These are phyloP conservation scores for Hypoxylon trugodes DNA, from an alignment of 495 filamentous ascomycete species.

Conservation along the genomic window DNA sequence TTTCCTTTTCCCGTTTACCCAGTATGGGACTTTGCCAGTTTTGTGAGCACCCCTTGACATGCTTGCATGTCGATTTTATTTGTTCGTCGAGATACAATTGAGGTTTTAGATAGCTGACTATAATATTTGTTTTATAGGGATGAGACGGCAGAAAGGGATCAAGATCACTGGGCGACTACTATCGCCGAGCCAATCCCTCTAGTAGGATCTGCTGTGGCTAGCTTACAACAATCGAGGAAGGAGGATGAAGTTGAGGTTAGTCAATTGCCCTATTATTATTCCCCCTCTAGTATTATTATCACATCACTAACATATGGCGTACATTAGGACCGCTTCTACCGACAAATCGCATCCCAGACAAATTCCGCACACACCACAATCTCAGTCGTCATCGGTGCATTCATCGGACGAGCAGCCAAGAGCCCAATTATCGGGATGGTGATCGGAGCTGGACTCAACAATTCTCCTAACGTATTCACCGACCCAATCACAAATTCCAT, in stretches of 20 bases:
- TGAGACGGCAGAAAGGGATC: constrained; percentile 8
- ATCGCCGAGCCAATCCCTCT: constrained; percentile 25
- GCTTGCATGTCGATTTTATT: background rate
- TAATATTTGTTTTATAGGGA: constrained; percentile 8
- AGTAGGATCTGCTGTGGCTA: constrained; percentile 21
- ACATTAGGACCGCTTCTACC: constrained; percentile 14
- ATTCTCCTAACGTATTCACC: constrained; percentile 5
- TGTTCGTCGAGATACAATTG: constrained; percentile 1
- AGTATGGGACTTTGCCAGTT: no score
- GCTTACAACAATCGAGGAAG: background rate
- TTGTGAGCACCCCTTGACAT: no score
- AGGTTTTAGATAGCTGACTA: constrained; percentile 16
- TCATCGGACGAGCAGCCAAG: constrained; percentile 22
- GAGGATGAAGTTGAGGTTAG: constrained; percentile 15
- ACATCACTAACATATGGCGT: background rate
- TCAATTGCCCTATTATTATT: background rate
- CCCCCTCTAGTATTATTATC: background rate
- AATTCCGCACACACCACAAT: constrained; percentile 16
- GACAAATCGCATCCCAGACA: constrained; percentile 19
- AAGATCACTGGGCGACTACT: constrained; percentile 13
- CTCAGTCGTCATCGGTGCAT: constrained; percentile 21
- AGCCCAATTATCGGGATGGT: constrained; percentile 23
- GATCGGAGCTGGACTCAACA: constrained; percentile 21
- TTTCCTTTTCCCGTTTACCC: background rate
- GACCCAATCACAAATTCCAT: constrained; percentile 1